Evolutionary conservation across 2,329 filamentous ascomycete species (phyloP).

Genomic region (Aspergillus sp.): DNA sequence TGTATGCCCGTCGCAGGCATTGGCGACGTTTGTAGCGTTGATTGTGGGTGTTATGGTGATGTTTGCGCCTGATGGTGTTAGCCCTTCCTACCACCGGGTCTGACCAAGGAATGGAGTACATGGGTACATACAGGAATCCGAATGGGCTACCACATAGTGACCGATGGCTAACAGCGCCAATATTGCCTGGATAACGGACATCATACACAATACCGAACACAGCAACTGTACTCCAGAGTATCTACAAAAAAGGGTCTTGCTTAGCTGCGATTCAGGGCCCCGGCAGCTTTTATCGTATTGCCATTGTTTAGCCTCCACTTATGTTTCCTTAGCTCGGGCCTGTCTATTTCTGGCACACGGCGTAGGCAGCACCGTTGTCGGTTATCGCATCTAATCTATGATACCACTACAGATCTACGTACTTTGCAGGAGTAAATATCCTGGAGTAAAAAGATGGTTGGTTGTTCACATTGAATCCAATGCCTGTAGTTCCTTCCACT

Average conservation of each 20-base stretch:
- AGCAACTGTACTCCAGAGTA: not conserved
- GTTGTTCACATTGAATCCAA: conserved; percentile 5
- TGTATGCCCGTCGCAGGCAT: conserved; percentile 24
- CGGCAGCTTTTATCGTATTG: not conserved
- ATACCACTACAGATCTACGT: not conserved
- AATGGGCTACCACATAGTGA: not conserved
- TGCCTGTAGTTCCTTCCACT: conserved; percentile 22
- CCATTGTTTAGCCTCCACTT: conserved; percentile 28
- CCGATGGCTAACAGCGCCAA: not conserved
- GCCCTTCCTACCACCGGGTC: no score
- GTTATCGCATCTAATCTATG: conserved; percentile 7
- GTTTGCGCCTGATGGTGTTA: conserved; percentile 8
- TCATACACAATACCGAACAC: no score
- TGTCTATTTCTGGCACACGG: not conserved
- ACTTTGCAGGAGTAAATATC: not conserved
- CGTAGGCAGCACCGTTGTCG: not conserved
- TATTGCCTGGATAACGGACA: not conserved
- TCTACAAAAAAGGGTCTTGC: not conserved
- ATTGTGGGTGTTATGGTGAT: conserved; percentile 35
- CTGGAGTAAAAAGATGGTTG: no score
- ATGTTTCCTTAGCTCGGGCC: not conserved
- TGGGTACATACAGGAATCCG: not conserved
- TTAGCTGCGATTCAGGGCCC: not conserved
- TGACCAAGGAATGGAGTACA: no score
- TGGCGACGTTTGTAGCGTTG: conserved; percentile 23